Evolutionary conservation across 1,139 yeast genomes (phyloP), one percentile per base, ranked within the genome.

Genomic region (Geotrichum restrictum): DNA sequence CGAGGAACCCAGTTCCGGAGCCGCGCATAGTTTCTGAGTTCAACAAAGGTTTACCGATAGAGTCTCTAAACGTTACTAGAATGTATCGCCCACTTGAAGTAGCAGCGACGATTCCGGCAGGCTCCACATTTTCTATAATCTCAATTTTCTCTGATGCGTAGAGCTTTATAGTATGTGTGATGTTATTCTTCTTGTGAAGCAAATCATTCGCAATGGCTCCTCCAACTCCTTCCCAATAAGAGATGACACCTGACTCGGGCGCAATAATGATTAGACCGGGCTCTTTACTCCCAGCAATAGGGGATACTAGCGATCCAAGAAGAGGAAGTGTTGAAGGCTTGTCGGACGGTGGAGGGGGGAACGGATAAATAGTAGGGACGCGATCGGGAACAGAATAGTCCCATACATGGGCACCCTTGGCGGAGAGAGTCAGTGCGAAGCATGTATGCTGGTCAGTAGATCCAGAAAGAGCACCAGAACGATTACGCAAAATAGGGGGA

Each of bases 31-130:
- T 53, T 22, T 50, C 51, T 16, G 59, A 52, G 19, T 54, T 43
- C n/a, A 58, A 52, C 1, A 53, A 49, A 0, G 89, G 83, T 61
- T 81, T 82, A 43, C 95, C 93, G 45, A 79, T 76, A 48, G 78
- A 73, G 65, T 88, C 95, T 58, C 87, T 76, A 37, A 88, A 72
- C 0, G 85, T 74, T 3, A 88, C 66, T 48, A 86, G 72, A 11
- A 85, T 67, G 46, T 85, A 79, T 56, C 94, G 72, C 38, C 88
- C 88, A 61, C 79, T 74, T 4, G 88, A 80, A 0, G 96, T 88
- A 4, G 89, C 79, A 10, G 86, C 66, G 1, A 84, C 74, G 5
- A 88, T 71, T 1, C 96, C 95, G 2, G 86, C 82, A 0, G 94
- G 93, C 59, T 85, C 91, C 14, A 83, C 76, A 57, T 79, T 80